Conservation (phyloP, 495 filamentous ascomycete species). For the Choiromyces venosus region DNA sequence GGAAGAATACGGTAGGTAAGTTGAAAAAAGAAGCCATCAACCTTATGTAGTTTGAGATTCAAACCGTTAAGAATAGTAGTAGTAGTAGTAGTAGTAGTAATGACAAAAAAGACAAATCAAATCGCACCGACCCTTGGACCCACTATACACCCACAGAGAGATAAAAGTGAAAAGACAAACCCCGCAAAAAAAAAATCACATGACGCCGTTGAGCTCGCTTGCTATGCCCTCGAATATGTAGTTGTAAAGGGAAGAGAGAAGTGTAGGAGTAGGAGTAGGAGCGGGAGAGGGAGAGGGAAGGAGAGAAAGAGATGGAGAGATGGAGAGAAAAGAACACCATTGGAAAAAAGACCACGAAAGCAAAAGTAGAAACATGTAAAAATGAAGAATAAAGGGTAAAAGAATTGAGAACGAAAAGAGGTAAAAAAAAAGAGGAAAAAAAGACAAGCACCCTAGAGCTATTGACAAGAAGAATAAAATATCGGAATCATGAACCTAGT, state of each 20-base stretch:
- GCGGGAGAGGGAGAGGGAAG: neutral
- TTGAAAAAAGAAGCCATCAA: slow-evolving; percentile 25
- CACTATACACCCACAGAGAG: slow-evolving; percentile 34
- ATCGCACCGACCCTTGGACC: slow-evolving; percentile 33
- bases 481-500: slow-evolving; percentile 5
- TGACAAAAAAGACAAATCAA: slow-evolving; percentile 29
- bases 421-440: slow-evolving; percentile 22
- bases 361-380: neutral
- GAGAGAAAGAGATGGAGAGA: neutral
- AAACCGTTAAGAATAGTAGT: neutral
- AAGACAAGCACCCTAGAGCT: slow-evolving; percentile 21
- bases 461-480: slow-evolving; percentile 21
- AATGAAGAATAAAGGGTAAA: neutral
- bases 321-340: too few species aligned
- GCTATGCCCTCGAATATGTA: slow-evolving; percentile 5
- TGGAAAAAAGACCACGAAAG: neutral
- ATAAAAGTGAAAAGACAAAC: slow-evolving; percentile 34
- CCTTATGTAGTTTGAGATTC: neutral
- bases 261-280: neutral
- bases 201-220: slow-evolving; percentile 37
- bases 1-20: slow-evolving; percentile 23
- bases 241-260: neutral
- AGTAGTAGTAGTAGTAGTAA: slow-evolving; percentile 3
- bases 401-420: slow-evolving; percentile 15
- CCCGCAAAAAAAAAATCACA: slow-evolving; percentile 41